Evolutionary conservation across 495 filamentous ascomycete genomes (phyloP), one percentile per base, ranked within the genome.

Genomic region (Daldinia vernicosa): DNA sequence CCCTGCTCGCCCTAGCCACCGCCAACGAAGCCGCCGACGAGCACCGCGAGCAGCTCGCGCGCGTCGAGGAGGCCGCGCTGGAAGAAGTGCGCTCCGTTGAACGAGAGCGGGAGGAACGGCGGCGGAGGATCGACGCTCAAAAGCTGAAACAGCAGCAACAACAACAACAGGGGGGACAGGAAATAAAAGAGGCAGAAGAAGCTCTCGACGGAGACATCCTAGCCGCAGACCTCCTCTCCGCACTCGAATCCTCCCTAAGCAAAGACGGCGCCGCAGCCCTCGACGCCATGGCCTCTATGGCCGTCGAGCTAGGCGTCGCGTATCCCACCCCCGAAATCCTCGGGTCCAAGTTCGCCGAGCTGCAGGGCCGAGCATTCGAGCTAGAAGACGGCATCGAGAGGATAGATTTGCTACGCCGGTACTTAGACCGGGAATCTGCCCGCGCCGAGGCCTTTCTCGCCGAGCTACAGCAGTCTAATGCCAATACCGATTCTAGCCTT

Each of bases 11-110:
- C 15, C 84, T 98, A 9, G 90, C 92, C 24, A 83, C 88, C 9
- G 85, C 89, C 40, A 97, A 95, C 81, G 93, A 97, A 74, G 77
- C 87, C 8, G 93, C 93, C 17, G 92, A 97, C 69, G 93, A 97
- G 66, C 89, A 93, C 71, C 83, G 86, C 12, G 76, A 82, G 4
- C 76, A 92, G 4, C 77, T 91, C 17, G 80, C 82, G 4, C 83
- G 83, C 15, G 84, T 94, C 11, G 88, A 96, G 45, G 80, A 83
- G 40, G 77, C 80, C n/a, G 82, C 87, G 1, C 77, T 90, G 19
- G 81, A 86, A 5, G 82, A 86, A 7, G 71, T 92, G 4, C 77
- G 83, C 12, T 79, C 78, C 27, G 78, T 85, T 63, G 84, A 88
- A 63, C 76, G 78, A n/a, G 76, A 78, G 19, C 60, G 52, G 9